Conservation (phyloP, 805 yeast genomes). For the Candida schatavii region DNA sequence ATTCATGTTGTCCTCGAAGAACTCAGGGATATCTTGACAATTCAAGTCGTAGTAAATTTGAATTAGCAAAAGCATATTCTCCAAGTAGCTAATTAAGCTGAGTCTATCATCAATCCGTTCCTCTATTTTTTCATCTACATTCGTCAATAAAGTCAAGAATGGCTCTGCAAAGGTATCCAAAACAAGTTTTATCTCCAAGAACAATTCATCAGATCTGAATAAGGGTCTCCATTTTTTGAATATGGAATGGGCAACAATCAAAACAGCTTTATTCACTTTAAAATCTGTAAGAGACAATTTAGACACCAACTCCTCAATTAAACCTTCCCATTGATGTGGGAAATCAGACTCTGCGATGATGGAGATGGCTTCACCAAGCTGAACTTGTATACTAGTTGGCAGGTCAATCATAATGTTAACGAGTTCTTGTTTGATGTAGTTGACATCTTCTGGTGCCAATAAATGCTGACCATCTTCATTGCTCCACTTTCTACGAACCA, state of each 20-base stretch:
- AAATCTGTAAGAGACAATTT: conserved; percentile 66
- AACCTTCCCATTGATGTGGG: conserved; percentile 82
- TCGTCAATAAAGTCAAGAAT: conserved; percentile 64
- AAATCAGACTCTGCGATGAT: conserved; percentile 94
- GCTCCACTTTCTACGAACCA: conserved; percentile 81
- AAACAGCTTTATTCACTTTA: conserved; percentile 76
- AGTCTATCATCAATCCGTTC: conserved; percentile 43
- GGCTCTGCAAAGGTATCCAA: conserved; percentile 80
- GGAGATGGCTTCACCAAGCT: conserved; percentile 90
- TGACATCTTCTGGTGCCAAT: conserved; percentile 59
- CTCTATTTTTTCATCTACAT: conserved; percentile 65
- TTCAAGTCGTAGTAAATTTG: conserved; percentile 91
- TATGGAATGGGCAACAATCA: conserved; percentile 91
- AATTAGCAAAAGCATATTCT: conserved; percentile 64
- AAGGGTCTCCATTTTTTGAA: conserved; percentile 97
- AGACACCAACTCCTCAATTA: conserved; percentile 69
- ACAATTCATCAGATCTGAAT: conserved; percentile 85
- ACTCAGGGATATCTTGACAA: conserved; percentile 97
- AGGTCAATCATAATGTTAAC: conserved; percentile 81
- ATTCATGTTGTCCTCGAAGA: conserved; percentile 86
- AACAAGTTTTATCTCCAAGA: conserved; percentile 83
- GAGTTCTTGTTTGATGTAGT: conserved; percentile 69
- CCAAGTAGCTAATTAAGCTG: conserved; percentile 56
- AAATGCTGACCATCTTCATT: conserved; percentile 83
- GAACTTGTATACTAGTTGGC: conserved; percentile 81